Evolutionary conservation across 805 yeast species (phyloP), one percentile per base, ranked within the genome.

Genomic region (Candida nanaspora): DNA sequence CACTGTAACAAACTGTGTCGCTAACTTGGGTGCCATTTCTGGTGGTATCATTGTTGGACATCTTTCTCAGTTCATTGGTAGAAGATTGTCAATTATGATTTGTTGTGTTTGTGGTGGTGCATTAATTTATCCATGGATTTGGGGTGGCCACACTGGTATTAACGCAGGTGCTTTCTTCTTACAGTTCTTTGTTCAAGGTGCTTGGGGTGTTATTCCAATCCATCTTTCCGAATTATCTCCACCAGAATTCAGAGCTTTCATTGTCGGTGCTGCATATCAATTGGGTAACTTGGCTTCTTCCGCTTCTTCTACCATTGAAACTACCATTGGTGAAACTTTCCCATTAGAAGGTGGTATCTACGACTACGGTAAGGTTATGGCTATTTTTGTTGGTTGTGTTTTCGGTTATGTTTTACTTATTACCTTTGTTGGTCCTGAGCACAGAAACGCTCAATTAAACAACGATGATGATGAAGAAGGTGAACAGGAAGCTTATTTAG

Each of bases 251-350:
- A 68, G 80, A 58, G 69, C 85, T 8, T 76, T 80, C 44, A 74
- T 78, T 39, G 72, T 75, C 33, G 86, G 86, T 55, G 69, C 71
- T 27, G 67, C 82, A 19, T 80, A 80, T 56, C 86, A 80, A 57
- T 63, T 80, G 48, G 86, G 86, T 65, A 80, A 80, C 61, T 66
- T 80, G 53, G 78, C 78, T 19, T 74, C 82, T 1, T 74, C 81
- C 31, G 84, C 85, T 3, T 74, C 82, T 2, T 74, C 83, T 0
- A 80, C 86, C n/a, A 80, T 80, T 46, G 84, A 80, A 59, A 62
- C 80, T 25, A 75, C 77, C 18, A 70, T 80, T 46, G 85, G 85
- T 43, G 75, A 72, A 47, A 47, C 64, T 31, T 79, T 77, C 65
- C 76, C 76, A 44, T 41, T 69, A 11, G 46, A 48, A 15, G 39